Percentiles rank a stretch among this genome's conserved stretches.
These are phyloP conservation scores for Cicer chorassanicum DNA, from an alignment of 306 rosid species.

Conservation along the genomic window DNA sequence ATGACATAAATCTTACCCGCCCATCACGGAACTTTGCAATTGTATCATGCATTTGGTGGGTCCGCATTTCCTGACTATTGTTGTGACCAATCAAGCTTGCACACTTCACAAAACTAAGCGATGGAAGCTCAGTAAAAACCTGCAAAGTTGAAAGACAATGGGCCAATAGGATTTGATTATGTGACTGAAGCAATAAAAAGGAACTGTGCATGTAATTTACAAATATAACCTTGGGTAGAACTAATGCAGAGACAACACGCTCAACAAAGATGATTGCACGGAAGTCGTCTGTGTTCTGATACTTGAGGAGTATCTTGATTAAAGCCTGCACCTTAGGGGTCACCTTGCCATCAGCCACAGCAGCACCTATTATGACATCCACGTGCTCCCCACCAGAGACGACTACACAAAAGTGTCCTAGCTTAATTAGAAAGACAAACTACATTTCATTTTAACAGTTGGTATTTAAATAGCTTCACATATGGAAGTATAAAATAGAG, in stretches of 20 bases:
- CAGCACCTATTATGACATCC: slow-evolving; percentile 96
- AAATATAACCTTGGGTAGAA: slow-evolving; percentile 89
- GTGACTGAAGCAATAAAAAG: slow-evolving; percentile 45
- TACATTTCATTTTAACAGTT: slow-evolving; percentile 37
- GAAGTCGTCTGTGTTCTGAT: slow-evolving; percentile 91
- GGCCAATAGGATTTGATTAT: slow-evolving; percentile 44
- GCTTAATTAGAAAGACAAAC: slow-evolving; percentile 43
- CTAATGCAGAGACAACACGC: slow-evolving; percentile 98
- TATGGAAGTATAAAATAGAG: slow-evolving; percentile 16
- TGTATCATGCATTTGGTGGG: slow-evolving; percentile 97
- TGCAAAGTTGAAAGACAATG: slow-evolving; percentile 57
- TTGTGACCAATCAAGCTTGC: slow-evolving; percentile 98
- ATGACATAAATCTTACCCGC: slow-evolving; percentile 64
- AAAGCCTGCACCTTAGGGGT: slow-evolving; percentile 99
- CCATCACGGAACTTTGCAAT: slow-evolving; percentile 94
- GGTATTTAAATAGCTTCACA: slow-evolving; percentile 37
- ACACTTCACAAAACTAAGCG: slow-evolving; percentile 85
- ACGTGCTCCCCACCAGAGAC: slow-evolving; percentile 99
- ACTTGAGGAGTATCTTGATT: slow-evolving; percentile 84
- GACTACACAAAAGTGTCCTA: slow-evolving; percentile 55
- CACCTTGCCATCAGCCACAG: slow-evolving; percentile 99
- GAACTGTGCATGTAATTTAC: slow-evolving; percentile 21
- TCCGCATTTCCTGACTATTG: slow-evolving; percentile 98
- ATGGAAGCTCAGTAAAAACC: slow-evolving; percentile 97
- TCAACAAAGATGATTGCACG: slow-evolving; percentile 99